These are phyloP conservation scores for Lophiostoma macrostomum DNA, from an alignment of 495 filamentous ascomycete genomes.

Conservation along the genomic window DNA sequence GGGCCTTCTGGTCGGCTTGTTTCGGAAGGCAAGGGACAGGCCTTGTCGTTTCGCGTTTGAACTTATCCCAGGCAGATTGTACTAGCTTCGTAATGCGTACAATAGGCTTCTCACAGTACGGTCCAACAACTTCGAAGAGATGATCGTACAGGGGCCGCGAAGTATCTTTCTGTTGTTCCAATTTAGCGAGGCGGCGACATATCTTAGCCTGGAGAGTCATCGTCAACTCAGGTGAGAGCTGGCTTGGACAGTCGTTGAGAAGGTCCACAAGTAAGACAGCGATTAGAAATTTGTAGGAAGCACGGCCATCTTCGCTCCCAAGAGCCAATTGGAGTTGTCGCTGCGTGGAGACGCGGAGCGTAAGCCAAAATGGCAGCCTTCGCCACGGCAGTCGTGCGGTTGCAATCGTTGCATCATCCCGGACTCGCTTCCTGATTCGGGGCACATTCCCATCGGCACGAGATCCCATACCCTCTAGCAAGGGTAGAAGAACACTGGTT, in stretches of 20 bases:
- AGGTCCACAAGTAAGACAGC: slow-evolving; percentile 34
- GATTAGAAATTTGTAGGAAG: slow-evolving; percentile 56
- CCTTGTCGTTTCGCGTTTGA: slow-evolving; percentile 37
- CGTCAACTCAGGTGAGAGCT: neutral
- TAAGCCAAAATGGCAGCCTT: slow-evolving; percentile 53
- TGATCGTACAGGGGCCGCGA: slow-evolving; percentile 12
- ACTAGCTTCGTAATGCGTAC: slow-evolving; percentile 34
- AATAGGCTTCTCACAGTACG: slow-evolving; percentile 37
- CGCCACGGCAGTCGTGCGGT: slow-evolving; percentile 52
- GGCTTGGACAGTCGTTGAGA: too few species aligned
- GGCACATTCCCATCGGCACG: slow-evolving; percentile 31
- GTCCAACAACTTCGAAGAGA: slow-evolving; percentile 28
- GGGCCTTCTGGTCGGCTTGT: slow-evolving; percentile 35
- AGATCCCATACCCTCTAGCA: slow-evolving; percentile 51
- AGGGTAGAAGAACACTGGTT: slow-evolving; percentile 51
- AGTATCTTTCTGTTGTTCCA: neutral
- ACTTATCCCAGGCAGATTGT: slow-evolving; percentile 36
- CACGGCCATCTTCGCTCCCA: slow-evolving; percentile 45
- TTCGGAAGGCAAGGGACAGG: slow-evolving; percentile 42
- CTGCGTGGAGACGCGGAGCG: slow-evolving; percentile 53
- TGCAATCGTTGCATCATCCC: slow-evolving; percentile 50
- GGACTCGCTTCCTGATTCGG: slow-evolving; percentile 51
- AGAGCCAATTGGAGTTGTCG: slow-evolving; percentile 46
- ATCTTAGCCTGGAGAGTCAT: too few species aligned
- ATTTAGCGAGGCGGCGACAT: neutral